phyloP scores from a whole-genome alignment of 805 yeast genomes.

The Pichia ethanolica region DNA sequence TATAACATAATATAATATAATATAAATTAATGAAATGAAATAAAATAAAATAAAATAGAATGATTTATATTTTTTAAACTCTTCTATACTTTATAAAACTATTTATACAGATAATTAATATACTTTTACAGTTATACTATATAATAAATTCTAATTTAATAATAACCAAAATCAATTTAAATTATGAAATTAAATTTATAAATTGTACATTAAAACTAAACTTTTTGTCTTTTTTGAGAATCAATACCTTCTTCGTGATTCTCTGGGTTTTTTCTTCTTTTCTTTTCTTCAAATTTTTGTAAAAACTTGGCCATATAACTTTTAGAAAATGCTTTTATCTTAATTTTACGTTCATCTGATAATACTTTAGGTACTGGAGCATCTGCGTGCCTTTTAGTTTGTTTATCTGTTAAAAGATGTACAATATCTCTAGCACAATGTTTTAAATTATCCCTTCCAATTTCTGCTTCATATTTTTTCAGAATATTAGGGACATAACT shows the following conservation, averaged over 20 bases:
- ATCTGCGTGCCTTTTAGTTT: conserved; percentile 39
- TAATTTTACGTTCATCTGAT: conserved; percentile 56
- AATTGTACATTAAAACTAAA: background rate
- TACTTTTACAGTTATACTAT: no score
- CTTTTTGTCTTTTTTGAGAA: conserved; percentile 5
- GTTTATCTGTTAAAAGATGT: conserved; percentile 60
- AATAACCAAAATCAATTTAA: no score
- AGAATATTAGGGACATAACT: conserved; percentile 71
- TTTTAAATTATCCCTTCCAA: conserved; percentile 70
- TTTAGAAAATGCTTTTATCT: conserved; percentile 57
- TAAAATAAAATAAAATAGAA: no score
- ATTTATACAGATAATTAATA: no score
- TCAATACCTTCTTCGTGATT: background rate
- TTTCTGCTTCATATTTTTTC: conserved; percentile 52
- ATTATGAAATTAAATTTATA: no score
- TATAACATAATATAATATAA: no score
- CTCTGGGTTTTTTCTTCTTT: conserved; percentile 12
- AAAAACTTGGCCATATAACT: conserved; percentile 62
- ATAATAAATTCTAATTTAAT: no score
- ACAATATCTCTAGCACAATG: conserved; percentile 76
- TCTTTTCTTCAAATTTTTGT: conserved; percentile 38
- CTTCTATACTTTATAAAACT: no score
- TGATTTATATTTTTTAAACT: no score
- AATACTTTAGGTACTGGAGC: conserved; percentile 47
- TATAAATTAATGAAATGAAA: no score